Conservation (phyloP, 163 green algal genomes). For the Dunaliella salina region DNA sequence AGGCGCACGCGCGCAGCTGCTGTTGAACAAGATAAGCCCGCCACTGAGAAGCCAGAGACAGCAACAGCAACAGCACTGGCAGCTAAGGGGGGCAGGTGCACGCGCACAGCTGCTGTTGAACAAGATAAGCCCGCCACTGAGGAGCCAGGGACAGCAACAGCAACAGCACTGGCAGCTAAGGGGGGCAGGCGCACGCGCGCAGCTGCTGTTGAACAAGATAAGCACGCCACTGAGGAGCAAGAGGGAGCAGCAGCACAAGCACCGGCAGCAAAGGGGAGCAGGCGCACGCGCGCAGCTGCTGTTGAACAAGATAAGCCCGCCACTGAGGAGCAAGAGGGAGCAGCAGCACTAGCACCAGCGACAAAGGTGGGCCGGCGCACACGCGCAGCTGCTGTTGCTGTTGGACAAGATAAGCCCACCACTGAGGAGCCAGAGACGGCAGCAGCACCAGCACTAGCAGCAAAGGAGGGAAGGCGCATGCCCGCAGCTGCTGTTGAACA, state of each 20-base stretch:
- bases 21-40: neutral
- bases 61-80: neutral
- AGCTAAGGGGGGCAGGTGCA: neutral
- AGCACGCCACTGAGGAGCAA: neutral
- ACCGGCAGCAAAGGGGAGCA: neutral
- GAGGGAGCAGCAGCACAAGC: neutral
- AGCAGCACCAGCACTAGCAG: conserved; percentile 1
- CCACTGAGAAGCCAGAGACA: neutral
- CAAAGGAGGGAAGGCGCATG: neutral
- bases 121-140: too few relatives aligned
- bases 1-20: neutral
- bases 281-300: neutral
- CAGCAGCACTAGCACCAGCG: neutral
- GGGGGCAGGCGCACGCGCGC: neutral
- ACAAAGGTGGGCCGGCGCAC: neutral
- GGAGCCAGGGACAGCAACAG: too few relatives aligned
- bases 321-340: neutral
- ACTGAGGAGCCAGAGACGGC: neutral
- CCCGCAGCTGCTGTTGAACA: neutral
- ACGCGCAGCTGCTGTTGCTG: neutral
- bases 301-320: neutral
- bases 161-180: neutral
- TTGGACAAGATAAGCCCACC: neutral
- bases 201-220: neutral
- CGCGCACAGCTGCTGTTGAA: neutral